These are phyloP conservation scores for Salicornia ramosissima DNA, from an alignment of 148 eudicot genomes.

Conservation along the genomic window DNA sequence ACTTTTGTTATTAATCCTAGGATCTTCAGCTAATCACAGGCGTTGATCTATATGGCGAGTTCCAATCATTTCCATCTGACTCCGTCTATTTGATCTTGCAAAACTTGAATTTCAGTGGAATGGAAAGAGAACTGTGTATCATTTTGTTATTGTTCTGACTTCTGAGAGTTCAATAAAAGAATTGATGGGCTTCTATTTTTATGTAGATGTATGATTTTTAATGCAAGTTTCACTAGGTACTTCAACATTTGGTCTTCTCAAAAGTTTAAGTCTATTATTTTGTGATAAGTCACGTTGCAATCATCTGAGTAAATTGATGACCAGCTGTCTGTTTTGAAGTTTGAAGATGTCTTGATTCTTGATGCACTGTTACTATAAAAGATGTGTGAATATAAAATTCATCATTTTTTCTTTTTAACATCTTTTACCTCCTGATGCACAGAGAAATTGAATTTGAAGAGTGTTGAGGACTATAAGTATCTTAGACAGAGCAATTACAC, in stretches of 20 bases:
- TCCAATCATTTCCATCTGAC: neutral
- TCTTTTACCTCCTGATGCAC: conserved; percentile 10
- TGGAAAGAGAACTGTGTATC: neutral
- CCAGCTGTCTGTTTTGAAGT: neutral
- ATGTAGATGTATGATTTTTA: too few relatives aligned
- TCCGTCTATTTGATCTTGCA: neutral
- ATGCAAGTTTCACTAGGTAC: too few relatives aligned
- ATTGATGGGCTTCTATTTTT: neutral
- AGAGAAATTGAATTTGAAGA: conserved; percentile 80
- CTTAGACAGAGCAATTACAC: conserved; percentile 67
- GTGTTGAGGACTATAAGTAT: conserved; percentile 64
- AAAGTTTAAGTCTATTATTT: neutral
- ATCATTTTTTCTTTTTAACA: neutral
- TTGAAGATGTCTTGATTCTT: neutral
- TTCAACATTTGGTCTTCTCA: neutral
- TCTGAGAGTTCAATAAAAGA: neutral
- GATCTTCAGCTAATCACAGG: neutral
- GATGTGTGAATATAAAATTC: neutral
- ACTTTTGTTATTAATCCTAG: neutral
- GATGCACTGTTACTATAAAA: neutral
- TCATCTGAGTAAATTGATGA: too few relatives aligned
- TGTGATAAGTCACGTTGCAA: too few relatives aligned
- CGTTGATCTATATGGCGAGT: neutral
- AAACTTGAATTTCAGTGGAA: neutral
- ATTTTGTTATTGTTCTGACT: neutral